Evolutionary conservation across 1,284 basidiomycete genomes (phyloP), one percentile per base, ranked within the genome.

Genomic region (Singerocomus inundabilis): DNA sequence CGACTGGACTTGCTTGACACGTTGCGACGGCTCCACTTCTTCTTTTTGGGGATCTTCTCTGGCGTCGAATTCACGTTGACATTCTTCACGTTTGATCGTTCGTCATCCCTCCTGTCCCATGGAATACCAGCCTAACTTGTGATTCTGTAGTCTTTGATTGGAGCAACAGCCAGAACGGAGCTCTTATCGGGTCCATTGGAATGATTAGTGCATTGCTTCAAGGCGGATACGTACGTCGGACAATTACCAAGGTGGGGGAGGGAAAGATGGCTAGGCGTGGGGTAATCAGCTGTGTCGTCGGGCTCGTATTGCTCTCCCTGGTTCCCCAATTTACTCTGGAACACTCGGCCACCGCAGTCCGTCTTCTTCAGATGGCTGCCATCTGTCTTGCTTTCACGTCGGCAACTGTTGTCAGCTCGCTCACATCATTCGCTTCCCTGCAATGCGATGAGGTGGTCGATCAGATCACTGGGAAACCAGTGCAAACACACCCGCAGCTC

Each of bases 51-150:
- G 36, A 69, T 94, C 47, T 97, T 97, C 69, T 93, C 93, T 6
- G 93, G 93, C 43, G 84, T 93, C 44, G 93, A 96, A 63, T 95
- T 94, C 69, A 95, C 93, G 0, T 73, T 96, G 26, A 93, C 91
- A 0, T 96, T 96, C 75, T 72, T 95, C 42, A 94, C 90, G 2
- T 92, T 90, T 58, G 89, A 91, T 64, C 69, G 89, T 91, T 66
- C 67, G 87, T 77, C 41, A 21, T 45, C 21, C 10, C 3, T 30
- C 34, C 15, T 39, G 2, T n/a, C 16, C 13, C 15, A 31, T 28
- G 24, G n/a, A 16, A 16, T 30, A n/a, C 28, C 1, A 9, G 12
- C 15, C 13, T 53, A 8, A 57, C 28, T 24, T 28, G 9, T 16
- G 10, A 48, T 50, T 49, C 11, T 16, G 40, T 65, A 84, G 87